Percentiles rank a stretch among this genome's conserved stretches.
Conservation (phyloP, 2,329 filamentous ascomycete genomes). For the Lasiodiplodia citricola region DNA sequence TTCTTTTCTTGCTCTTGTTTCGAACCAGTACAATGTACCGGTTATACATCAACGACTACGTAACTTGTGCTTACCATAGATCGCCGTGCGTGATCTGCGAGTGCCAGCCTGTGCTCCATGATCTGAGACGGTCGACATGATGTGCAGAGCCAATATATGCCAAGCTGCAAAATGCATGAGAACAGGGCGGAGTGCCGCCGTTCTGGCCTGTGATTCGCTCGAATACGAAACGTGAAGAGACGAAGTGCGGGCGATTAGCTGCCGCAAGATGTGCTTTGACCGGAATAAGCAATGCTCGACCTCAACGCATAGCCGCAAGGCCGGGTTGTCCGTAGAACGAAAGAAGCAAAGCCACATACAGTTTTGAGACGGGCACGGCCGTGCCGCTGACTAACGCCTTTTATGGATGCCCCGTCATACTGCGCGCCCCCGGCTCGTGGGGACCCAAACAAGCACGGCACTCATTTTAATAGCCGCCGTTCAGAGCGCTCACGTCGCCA, state of each 20-base stretch:
- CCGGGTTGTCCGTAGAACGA: constrained; percentile 19
- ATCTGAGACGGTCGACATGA: constrained; percentile 3
- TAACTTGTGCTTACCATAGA: neutral
- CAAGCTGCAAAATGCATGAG: constrained; percentile 16
- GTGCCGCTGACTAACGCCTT: constrained; percentile 21
- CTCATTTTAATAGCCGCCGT: constrained; percentile 23
- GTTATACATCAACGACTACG: constrained; percentile 2
- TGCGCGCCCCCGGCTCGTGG: neutral
- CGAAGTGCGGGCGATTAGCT: constrained; percentile 5
- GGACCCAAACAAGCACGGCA: constrained; percentile 1
- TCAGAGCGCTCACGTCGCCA: constrained; percentile 39
- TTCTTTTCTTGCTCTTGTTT: neutral
- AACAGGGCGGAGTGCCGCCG: neutral
- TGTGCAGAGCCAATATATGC: constrained; percentile 13
- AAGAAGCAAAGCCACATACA: constrained; percentile 22
- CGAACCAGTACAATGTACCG: constrained; percentile 2
- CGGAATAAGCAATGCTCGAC: constrained; percentile 16
- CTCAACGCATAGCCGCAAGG: constrained; percentile 20
- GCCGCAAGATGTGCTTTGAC: constrained; percentile 17
- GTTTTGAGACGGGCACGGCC: constrained; percentile 5
- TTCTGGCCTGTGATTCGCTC: neutral
- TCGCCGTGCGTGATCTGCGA: constrained; percentile 5
- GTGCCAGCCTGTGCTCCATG: constrained; percentile 3
- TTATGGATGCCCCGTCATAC: constrained; percentile 14
- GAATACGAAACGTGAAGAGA: constrained; percentile 11